Conservation (phyloP, 176 grass and related monocot species). For the barley (Hordeum vulgare) region DNA sequence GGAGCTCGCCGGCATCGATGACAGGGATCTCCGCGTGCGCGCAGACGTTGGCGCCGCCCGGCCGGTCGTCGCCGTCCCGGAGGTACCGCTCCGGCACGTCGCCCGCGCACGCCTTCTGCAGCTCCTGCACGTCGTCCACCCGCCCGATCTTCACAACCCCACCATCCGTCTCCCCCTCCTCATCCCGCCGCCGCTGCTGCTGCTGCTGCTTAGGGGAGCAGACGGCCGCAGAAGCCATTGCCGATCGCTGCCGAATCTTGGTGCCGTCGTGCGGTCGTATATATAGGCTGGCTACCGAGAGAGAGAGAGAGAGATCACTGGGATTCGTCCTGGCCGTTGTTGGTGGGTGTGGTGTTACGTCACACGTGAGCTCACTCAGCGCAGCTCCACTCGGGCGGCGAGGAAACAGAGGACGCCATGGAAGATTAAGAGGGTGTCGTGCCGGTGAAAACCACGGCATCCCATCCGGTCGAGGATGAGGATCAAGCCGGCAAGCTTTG, state of each 20-base stretch:
- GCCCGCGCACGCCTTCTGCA: slow-evolving; percentile 19
- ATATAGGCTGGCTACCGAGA: background rate
- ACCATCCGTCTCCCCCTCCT: background rate
- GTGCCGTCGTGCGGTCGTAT: background rate
- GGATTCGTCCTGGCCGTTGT: background rate
- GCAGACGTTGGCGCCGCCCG: slow-evolving; percentile 13
- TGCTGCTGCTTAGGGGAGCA: slow-evolving; percentile 3
- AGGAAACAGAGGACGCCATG: background rate
- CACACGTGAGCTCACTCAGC: slow-evolving; percentile 12
- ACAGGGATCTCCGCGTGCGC: slow-evolving; percentile 38
- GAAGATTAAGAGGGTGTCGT: slow-evolving; percentile 8
- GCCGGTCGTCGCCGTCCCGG: slow-evolving; percentile 44
- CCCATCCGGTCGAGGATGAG: background rate
- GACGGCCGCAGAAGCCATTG: slow-evolving; percentile 16
- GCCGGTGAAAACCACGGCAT: background rate
- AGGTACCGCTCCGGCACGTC: slow-evolving; percentile 64
- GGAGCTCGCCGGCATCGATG: slow-evolving; percentile 54
- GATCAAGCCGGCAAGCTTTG: background rate
- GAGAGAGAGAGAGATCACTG: background rate
- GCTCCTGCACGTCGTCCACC: slow-evolving; percentile 73
- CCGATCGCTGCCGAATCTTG: background rate
- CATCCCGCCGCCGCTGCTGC: background rate
- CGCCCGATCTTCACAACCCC: slow-evolving; percentile 36
- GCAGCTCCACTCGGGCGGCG: background rate
- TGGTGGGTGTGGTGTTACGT: background rate